phyloP scores from a whole-genome alignment of 495 filamentous ascomycete genomes.

The Copromyces sp. region DNA sequence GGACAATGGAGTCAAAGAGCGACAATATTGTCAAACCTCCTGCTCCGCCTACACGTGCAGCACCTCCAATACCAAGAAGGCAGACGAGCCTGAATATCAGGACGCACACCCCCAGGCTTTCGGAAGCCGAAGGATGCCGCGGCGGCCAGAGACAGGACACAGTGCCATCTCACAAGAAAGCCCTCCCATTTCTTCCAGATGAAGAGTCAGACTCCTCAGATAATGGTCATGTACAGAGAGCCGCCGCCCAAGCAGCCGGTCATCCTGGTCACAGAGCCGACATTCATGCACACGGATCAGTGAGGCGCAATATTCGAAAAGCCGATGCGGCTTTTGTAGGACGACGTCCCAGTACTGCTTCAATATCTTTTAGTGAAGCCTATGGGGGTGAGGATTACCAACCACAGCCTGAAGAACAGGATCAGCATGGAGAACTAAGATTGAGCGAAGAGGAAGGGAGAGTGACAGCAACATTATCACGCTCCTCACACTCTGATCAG shows the following conservation, averaged over 20 bases:
- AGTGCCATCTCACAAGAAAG: background rate
- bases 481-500: constrained; percentile 5
- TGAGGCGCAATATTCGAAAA: background rate
- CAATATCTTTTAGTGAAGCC: background rate
- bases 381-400: background rate
- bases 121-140: background rate
- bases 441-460: background rate
- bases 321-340: constrained; percentile 1
- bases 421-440: background rate
- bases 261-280: background rate
- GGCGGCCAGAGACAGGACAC: background rate
- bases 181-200: background rate
- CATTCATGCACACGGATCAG: background rate
- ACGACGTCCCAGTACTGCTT: background rate
- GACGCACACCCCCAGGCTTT: background rate
- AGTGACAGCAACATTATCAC: background rate
- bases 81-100: constrained; percentile 18
- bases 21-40: constrained; percentile 5
- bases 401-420: background rate
- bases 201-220: background rate
- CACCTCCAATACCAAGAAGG: constrained; percentile 22
- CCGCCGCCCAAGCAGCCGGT: background rate
- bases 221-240: background rate
- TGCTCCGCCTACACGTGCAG: constrained; percentile 6
- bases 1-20: background rate